Evolutionary conservation across 2,329 filamentous ascomycete genomes (phyloP).

Genomic region (Cercospora nicotianae): DNA sequence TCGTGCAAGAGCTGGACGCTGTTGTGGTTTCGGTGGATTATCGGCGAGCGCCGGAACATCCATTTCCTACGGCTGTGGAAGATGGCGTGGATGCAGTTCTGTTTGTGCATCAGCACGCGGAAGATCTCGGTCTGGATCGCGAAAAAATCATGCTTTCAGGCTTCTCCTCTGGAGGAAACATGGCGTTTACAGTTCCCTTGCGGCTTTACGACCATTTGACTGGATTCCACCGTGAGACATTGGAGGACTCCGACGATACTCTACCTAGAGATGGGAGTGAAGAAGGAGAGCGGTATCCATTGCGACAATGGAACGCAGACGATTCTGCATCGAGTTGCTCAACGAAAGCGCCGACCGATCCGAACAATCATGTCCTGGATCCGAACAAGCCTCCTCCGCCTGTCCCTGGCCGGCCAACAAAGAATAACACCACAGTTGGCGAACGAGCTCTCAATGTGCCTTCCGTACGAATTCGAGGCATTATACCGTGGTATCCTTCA

Average conservation of each 20-base stretch:
- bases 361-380: constrained; percentile 17
- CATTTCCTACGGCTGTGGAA: constrained; percentile 64
- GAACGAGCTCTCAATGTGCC: constrained; percentile 19
- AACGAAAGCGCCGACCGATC: constrained; percentile 23
- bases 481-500: constrained; percentile 63
- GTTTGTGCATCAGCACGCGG: constrained; percentile 57
- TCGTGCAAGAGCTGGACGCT: constrained; percentile 57
- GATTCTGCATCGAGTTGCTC: constrained; percentile 22
- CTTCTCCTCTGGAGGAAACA: constrained; percentile 64
- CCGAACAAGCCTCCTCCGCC: constrained; percentile 19
- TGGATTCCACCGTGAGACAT: constrained; percentile 30
- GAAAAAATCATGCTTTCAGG: constrained; percentile 60
- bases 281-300: not conserved
- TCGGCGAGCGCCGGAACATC: constrained; percentile 60
- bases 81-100: constrained; percentile 63
- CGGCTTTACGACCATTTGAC: constrained; percentile 54
- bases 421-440: constrained; percentile 15
- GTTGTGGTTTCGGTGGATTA: constrained; percentile 64
- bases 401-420: constrained; percentile 4
- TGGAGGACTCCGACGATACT: not conserved
- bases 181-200: constrained; percentile 62
- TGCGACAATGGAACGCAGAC: constrained; percentile 13
- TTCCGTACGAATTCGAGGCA: constrained; percentile 53
- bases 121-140: constrained; percentile 58
- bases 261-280: not conserved